Base-by-base conservation (phyloP, 495 filamentous ascomycete species). In the Penicillium steckii region DNA sequence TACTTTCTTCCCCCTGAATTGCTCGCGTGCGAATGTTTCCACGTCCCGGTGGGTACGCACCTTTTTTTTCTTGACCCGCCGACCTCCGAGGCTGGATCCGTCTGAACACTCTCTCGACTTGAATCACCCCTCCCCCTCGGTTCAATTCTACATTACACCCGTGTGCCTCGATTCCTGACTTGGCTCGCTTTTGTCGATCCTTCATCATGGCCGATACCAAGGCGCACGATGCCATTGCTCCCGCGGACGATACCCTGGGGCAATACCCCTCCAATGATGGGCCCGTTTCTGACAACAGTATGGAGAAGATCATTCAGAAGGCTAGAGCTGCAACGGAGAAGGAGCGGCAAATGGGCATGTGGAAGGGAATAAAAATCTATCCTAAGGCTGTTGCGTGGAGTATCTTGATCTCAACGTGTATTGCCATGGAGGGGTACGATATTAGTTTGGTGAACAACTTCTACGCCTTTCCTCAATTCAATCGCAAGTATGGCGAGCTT, bases 401-500 rank as follows among this genome's bases (percentile, higher is more conserved):
- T 50, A 53, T 83, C 29, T 52, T 82, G 12, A 75, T 83, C 48
- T 81, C 78, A 0, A 77, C 78, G 0, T 72, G 70, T 33, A 78
- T 84, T 57, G 73, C 66, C 49, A 84, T 84, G 80, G 79, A 83
- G 64, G 80, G 78, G 13, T 84, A 81, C 68, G 80, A 82, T 58
- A 69, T 80, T 42, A 72, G 68, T 59, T 62, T 84, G 50, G 70
- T 82, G 51, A 74, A 72, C 62, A 79, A 77, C 46, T 77, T 79
- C 40, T 79, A 78, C 52, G 76, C 61, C 3, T 77, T 77, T 51
- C 52, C 52, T 2, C 64, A 70, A 59, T 91, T 90, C 74, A 87
- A 85, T 58, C 67, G 67, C 52, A 88, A 87, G 54, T 91, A 89
- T 62, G 88, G 88, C 24, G 72, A 81, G 48, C 59, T 70, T 55